Base-by-base conservation (phyloP, 2,329 filamentous ascomycete species). In the Pseudocercospora musae region DNA sequence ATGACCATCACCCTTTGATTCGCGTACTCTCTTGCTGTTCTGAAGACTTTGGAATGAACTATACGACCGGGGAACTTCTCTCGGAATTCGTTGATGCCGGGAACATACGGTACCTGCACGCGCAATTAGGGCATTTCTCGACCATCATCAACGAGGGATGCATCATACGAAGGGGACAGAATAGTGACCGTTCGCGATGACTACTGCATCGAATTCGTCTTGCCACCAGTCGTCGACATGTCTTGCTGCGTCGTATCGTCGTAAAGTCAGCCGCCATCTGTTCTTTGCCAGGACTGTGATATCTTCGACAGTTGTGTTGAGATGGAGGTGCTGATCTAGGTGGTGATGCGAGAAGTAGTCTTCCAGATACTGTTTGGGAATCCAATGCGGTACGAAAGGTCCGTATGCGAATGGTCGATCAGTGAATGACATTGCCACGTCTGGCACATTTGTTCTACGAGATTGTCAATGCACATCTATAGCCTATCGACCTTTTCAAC, bases 351-450 rank as follows among this genome's bases (percentile, higher is more conserved):
- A 80, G 64, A 86, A 83, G 65, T 86, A 86, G 31, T 79, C 80
- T 59, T 85, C 80, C 2, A 87, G 77, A 59, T 85, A 86, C 66
- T 85, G 82, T 2, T 80, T 78, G 0, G 84, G 80, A 0, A 86
- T 73, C 63, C 81, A 78, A 66, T 86, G 83, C 0, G 84, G 84
- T 11, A 79, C 80, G 66, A 85, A 86, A 0, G 84, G 82, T 0
- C 83, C 84, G 60, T 85, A 85, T 0, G 83, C 74, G 64, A 86
- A 85, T 0, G 76, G 76, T 0, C 73, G 52, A 61, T 85, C 84
- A 0, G 83, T 85, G 65, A 85, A 84, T 4, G 76, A 79, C 83
- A 85, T 85, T 21, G 82, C 82, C 33, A 85, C 80, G 42, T 82
- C 79, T 0, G 84, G 84, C 0, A 86, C 82, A 54, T 86, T 86